phyloP scores from a whole-genome alignment of 176 grass and related monocot genomes.

The Triticum monococcum region DNA sequence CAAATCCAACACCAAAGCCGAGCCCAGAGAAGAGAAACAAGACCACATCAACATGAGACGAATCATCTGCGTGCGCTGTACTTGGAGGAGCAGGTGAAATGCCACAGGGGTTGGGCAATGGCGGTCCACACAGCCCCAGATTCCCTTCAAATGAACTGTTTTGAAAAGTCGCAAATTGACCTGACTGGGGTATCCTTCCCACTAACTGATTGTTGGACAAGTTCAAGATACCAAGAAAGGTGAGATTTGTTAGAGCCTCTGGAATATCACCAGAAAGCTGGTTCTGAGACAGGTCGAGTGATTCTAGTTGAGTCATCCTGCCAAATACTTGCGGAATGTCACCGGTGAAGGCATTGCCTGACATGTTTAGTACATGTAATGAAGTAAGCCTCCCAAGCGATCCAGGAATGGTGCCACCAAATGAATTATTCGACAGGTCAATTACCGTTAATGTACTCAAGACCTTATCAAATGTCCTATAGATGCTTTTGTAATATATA shows the following conservation, averaged over 20 bases:
- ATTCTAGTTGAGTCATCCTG: not conserved
- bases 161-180: not conserved
- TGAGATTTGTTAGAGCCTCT: constrained; percentile 16
- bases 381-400: not conserved
- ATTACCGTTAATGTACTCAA: not conserved
- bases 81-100: not conserved
- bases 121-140: not conserved
- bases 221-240: constrained; percentile 25
- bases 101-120: not conserved
- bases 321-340: not conserved
- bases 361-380: not conserved
- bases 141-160: constrained; percentile 10
- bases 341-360: not conserved
- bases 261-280: constrained; percentile 16
- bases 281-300: constrained; percentile 21
- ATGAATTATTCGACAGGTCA: not conserved
- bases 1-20: not conserved
- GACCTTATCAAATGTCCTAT: not conserved
- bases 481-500: not conserved
- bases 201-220: constrained; percentile 33
- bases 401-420: constrained; percentile 2
- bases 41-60: not conserved
- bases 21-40: not conserved
- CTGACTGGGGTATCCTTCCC: not conserved
- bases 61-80: not conserved